Evolutionary conservation across 768 basidiomycete species (phyloP), one percentile per base, ranked within the genome.

Genomic region (Russula virescens): DNA sequence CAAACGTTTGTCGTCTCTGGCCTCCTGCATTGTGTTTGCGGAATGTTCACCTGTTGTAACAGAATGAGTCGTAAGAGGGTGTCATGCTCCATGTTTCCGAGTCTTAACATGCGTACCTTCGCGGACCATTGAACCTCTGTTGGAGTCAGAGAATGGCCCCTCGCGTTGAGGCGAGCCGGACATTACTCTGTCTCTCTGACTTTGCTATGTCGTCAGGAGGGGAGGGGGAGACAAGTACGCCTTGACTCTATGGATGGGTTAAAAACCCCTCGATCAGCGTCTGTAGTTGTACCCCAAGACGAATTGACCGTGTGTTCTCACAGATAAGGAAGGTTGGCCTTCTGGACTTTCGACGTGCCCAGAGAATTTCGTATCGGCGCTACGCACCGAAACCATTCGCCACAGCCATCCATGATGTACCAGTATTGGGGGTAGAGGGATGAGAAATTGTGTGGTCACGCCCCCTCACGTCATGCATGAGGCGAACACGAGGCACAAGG

Each of bases 1-100:
- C 6, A 65, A 9, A 19, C 31, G 47, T 23, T 28, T 52, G 43
- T 65, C 64, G 21, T 56, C 43, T 50, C 52, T 31, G 7, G 51
- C 56, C 38, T 56, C 60, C 3, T 28, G 16, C 43, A 65, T 61
- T 1, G 47, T 35, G 10, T 35, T 35, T 5, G 10, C 10, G 5
- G 34, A 42, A 13, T 49, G 23, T 48, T 50, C 25, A 16, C 18
- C 23, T 2, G 35, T 34, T 58, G 47, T 23, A 13, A 19, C 13
- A 57, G 46, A 35, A 35, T 10, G 1, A 9, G 5, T 48, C 34
- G 34, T 35, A 23, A 48, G 23, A 19, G 9, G 4, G 23, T 7
- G 31, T 18, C n/a, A 10, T 5, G 10, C 34, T 35, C n/a, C 14
- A 25, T 10, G 18, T 23, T 57, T n/a, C 21, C 16, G 5, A 23